A percentile compares a stretch with the other conserved stretches of the same genome.
phyloP scores from a whole-genome alignment of 2,329 filamentous ascomycete species.

The Trichoderma sp. region DNA sequence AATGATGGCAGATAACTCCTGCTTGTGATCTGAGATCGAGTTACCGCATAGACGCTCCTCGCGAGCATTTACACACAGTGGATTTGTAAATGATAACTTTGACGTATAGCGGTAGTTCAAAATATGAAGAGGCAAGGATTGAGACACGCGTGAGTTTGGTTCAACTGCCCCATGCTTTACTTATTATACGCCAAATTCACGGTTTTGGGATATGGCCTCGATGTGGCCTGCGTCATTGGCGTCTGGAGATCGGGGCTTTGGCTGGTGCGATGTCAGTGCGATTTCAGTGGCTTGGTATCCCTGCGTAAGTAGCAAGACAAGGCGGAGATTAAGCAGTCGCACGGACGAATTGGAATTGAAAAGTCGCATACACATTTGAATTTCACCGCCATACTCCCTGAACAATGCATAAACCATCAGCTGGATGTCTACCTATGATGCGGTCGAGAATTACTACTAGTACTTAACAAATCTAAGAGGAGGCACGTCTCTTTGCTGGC shows the following conservation, averaged over 20 bases:
- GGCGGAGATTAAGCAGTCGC: slow-evolving; percentile 1
- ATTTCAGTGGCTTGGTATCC: slow-evolving; percentile 27
- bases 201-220: slow-evolving; percentile 28
- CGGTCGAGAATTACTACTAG: not conserved
- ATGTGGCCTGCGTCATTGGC: slow-evolving; percentile 38
- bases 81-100: not conserved
- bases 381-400: not conserved
- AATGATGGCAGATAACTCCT: not conserved
- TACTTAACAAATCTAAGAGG: not conserved
- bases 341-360: not conserved
- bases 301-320: slow-evolving; percentile 18
- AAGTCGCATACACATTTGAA: not conserved
- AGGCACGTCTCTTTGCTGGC: not conserved
- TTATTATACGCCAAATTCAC: not conserved
- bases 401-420: not conserved
- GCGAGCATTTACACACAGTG: slow-evolving; percentile 18
- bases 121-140: not conserved
- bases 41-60: not conserved
- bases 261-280: slow-evolving; percentile 10
- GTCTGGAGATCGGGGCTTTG: slow-evolving; percentile 35
- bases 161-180: not conserved
- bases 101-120: not conserved
- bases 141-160: not conserved
- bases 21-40: not conserved
- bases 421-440: not conserved